These are phyloP conservation scores for Amaranthus cruentus DNA, from an alignment of 148 eudicot species.

Conservation along the genomic window DNA sequence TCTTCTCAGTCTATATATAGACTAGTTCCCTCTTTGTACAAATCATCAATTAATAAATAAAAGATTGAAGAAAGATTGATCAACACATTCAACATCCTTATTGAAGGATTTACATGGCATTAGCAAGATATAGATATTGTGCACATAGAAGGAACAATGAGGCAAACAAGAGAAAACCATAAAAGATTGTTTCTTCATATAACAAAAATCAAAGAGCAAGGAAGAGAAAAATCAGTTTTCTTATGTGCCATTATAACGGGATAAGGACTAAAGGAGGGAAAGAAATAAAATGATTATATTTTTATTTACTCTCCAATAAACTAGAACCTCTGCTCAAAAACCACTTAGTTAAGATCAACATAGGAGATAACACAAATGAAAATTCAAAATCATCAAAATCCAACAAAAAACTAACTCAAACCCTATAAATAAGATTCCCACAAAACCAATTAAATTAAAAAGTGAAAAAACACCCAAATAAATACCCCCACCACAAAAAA, in stretches of 20 bases:
- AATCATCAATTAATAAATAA: no score
- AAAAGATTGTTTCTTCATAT: neutral
- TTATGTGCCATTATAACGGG: neutral
- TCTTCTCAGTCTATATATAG: no score
- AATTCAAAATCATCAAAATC: slow-evolving; percentile 1
- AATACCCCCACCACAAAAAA: slow-evolving; percentile 1
- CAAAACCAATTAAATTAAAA: neutral
- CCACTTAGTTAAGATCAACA: neutral
- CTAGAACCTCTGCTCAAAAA: neutral
- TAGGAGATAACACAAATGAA: neutral
- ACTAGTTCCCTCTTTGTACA: no score
- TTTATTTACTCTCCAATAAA: neutral
- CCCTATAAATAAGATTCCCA: neutral
- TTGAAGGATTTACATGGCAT: neutral
- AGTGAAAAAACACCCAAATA: neutral
- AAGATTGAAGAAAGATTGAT: no score
- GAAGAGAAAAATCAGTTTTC: neutral
- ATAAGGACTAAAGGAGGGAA: neutral
- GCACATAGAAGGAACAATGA: neutral
- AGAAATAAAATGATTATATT: neutral
- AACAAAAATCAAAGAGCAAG: no score
- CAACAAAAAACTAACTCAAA: neutral
- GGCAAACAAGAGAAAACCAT: neutral
- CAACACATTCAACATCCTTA: no score
- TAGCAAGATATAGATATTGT: neutral